Base-by-base conservation (phyloP, 108 stramenopile genomes). In the Cyclotella atomus region DNA sequence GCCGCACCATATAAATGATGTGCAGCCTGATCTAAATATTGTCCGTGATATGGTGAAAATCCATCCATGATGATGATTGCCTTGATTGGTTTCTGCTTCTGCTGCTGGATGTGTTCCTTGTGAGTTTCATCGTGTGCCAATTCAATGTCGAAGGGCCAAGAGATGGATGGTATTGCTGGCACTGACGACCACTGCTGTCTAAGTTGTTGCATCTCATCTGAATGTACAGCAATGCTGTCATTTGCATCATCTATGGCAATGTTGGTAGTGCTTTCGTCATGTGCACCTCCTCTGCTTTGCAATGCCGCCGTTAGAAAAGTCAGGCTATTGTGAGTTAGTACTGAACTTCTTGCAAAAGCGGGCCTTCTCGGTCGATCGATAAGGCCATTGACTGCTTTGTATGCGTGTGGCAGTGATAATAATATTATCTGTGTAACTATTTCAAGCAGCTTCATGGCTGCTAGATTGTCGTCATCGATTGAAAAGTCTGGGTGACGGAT, bases 41-140 rank as follows among this genome's bases (percentile, higher is more conserved):
- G 59, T 29, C 90, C 91, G 61, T 90, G 89, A 65, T 89, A 95
- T 23, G 84, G 81, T 53, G 85, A 89, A 62, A 95, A 95, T 17
- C 70, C 72, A 76, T 95, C 94, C 85, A 95, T 88, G 29, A 95
- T 55, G 28, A 95, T 69, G 5, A 81, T 70, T 59, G 80, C 80
- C 36, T 81, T 81, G 14, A 49, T 70, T 23, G 59, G 28, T 68
- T 67, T 5, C 28, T 47, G 28, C 30, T 33, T n/a, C 25, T 56
- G 68, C 50, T 30, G 71, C 55, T 32, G 15, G 28, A 6, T 3
- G 2, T 27, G 46, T 61, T 23, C 55, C 38, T 44, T 62, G n/a
- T n/a, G n/a, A 1, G 28, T 1, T 57, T 29, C 56, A 30, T 57
- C 4, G 1, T 28, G 50, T 33, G 7, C 28, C 7, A 53, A 41